Conservation (phyloP, 805 yeast genomes). For the Candida maltosa region DNA sequence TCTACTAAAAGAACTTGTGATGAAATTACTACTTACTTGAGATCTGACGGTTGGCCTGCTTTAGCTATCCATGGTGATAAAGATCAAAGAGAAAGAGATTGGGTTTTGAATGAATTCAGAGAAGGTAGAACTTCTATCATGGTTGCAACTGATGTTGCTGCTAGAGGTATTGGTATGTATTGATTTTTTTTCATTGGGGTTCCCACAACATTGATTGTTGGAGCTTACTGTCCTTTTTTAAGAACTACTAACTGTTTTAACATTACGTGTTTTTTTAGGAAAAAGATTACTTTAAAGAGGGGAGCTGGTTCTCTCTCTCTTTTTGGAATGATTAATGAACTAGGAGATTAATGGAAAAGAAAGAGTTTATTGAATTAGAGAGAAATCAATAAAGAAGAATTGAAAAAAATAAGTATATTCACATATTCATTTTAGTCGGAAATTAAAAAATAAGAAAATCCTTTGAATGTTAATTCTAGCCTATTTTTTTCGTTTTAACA, state of each 20-base stretch:
- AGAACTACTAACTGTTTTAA: constrained; percentile 10
- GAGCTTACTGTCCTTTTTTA: too few relatives aligned
- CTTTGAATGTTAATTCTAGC: too few relatives aligned
- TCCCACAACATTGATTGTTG: constrained; percentile 3
- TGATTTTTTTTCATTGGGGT: too few relatives aligned
- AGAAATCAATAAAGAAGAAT: too few relatives aligned
- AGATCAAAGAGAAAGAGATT: constrained; percentile 96
- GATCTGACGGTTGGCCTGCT: constrained; percentile 98
- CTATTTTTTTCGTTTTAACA: too few relatives aligned
- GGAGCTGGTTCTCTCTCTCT: too few relatives aligned
- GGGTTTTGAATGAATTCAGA: constrained; percentile 94
- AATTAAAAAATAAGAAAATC: too few relatives aligned
- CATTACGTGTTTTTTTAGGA: constrained; percentile 1
- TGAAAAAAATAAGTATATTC: too few relatives aligned
- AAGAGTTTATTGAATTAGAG: too few relatives aligned
- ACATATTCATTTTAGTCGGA: too few relatives aligned
- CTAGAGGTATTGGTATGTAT: constrained; percentile 98
- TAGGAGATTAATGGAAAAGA: too few relatives aligned
- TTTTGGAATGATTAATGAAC: too few relatives aligned
- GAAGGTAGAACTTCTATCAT: constrained; percentile 89
- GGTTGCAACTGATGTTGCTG: constrained; percentile 99
- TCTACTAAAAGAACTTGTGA: constrained; percentile 99
- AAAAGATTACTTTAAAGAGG: not conserved
- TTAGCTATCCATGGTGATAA: constrained; percentile 98
- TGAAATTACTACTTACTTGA: constrained; percentile 83